These are phyloP conservation scores for Orbilia quercus DNA, from an alignment of 2,329 filamentous ascomycete species.

Conservation along the genomic window DNA sequence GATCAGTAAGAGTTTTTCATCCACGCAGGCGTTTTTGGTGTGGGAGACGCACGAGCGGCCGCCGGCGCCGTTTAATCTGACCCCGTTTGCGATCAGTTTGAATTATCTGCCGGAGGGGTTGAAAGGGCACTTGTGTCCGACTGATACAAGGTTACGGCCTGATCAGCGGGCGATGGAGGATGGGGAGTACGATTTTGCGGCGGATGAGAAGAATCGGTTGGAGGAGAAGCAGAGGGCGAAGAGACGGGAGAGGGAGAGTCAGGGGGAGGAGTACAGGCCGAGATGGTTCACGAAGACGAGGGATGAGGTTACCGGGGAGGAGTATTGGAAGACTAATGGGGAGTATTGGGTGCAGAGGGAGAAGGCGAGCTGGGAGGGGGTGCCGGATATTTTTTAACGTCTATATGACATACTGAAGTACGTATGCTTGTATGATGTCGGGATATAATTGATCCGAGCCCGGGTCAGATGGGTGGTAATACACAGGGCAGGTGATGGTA, in stretches of 20 bases:
- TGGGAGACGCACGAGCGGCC: conserved; percentile 90
- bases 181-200: conserved; percentile 93
- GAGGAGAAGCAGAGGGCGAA: conserved; percentile 89
- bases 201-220: conserved; percentile 90
- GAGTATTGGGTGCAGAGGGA: conserved; percentile 85
- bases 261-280: conserved; percentile 82
- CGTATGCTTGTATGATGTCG: conserved; percentile 3
- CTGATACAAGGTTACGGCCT: conserved; percentile 89
- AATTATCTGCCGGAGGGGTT: conserved; percentile 92
- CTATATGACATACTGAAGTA: background rate
- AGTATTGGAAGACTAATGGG: conserved; percentile 88
- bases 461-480: conserved; percentile 4
- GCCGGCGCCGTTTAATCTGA: conserved; percentile 90
- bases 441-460: conserved; percentile 13
- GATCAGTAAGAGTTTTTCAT: conserved; percentile 61
- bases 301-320: conserved; percentile 84
- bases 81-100: conserved; percentile 92
- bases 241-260: conserved; percentile 76
- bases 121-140: conserved; percentile 81
- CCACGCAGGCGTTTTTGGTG: conserved; percentile 83
- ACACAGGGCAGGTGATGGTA: conserved; percentile 6
- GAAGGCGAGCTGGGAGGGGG: conserved; percentile 75
- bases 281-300: conserved; percentile 82
- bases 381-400: conserved; percentile 78
- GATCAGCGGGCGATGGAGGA: conserved; percentile 99